Base-by-base conservation (phyloP, 192 early-diverging fungal genomes). In the Coemansia sp. region DNA sequence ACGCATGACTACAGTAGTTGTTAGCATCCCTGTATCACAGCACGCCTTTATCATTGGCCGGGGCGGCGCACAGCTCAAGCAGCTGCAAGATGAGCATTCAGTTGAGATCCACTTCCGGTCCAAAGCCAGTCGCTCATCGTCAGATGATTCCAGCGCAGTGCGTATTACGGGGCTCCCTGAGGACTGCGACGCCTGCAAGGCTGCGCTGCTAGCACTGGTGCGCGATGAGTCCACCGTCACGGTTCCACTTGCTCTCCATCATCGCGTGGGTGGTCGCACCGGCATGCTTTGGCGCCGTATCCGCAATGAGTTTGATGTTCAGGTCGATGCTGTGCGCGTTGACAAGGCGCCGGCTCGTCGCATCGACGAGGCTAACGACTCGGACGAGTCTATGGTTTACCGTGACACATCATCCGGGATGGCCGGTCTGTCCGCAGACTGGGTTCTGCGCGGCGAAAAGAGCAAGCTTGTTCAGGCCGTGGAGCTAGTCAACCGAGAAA, bases 1-100 rank as follows among this genome's bases (percentile, higher is more conserved):
- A 66, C 81, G 82, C 62, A 81, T 85, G 61, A 69, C 73, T 22
- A 85, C 84, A 7, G 38, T 86, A 5, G 58, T 56, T 2, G 64
- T 94, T n/a, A 33, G 57, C 38, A 85, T 96, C 55, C 93, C 93
- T 1, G 84, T 78, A 10, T 80, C 84, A 11, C 81, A 93, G 45
- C 92, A 95, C 64, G 83, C 87, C 12, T 80, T 84, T 38, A 71
- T 97, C 33, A 97, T 95, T 60, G 95, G 95, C 11, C 85, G 87
- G 31, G 83, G 81, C 44, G 93, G 92, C 28, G 61, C 81, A 8
- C 65, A 82, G 21, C 87, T 97, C 56, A 85, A 85, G 62, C 80
- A 85, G 32, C 76, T 95, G 54, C 85, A 90, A 80, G 81, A 77
- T 14, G 59, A 73, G 22, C 87, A 86, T 67, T 76, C 78, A 12